Base-by-base conservation (phyloP, 176 grass and related monocot species). In the Oryza punctata region DNA sequence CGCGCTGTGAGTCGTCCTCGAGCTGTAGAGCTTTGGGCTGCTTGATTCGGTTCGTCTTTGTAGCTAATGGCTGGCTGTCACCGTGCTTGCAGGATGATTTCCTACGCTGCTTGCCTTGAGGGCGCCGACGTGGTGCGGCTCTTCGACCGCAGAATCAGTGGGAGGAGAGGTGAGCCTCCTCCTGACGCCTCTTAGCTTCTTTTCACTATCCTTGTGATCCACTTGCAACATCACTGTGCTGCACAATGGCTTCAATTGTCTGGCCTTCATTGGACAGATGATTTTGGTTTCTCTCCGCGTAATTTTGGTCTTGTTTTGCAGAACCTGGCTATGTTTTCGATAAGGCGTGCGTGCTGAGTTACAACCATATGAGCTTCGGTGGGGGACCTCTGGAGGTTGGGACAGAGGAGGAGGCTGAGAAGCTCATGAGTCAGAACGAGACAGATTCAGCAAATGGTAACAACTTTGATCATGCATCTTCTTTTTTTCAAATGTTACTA, bases 91-190 rank as follows among this genome's bases (percentile, higher is more conserved):
- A 95, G 96, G 87, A 68, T 94, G 91, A 90, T 98, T 45, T 82
- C 96, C 60, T 98, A 98, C 81, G 96, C 96, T 28, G 91, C 96
- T 70, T 98, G 96, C 74, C 80, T 98, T 47, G 89, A 98, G 85
- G 96, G 96, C 38, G 75, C 87, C 64, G 96, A 98, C 69, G 89
- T 92, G 63, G 89, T 98, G 59, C 89, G 91, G 80, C 91, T 94
- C n/a, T 93, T 98, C 61, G 93, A 98, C 77, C 90, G 85, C 85
- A 90, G 93, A 89, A 75, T 98, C 4, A 91, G 87, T 74, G 93
- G 89, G 1, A 98, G 92, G 52, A 82, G 91, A 90, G 96, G 96
- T 90, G 41, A 89, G 81, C 37, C 43, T 76, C 27, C 33, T 12
- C 43, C 27, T 0, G 0, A 35, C 40, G 27, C 11, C 3, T 71